Evolutionary conservation across 805 yeast genomes (phyloP), one percentile per base, ranked within the genome.

Genomic region (Spathaspora boniae): DNA sequence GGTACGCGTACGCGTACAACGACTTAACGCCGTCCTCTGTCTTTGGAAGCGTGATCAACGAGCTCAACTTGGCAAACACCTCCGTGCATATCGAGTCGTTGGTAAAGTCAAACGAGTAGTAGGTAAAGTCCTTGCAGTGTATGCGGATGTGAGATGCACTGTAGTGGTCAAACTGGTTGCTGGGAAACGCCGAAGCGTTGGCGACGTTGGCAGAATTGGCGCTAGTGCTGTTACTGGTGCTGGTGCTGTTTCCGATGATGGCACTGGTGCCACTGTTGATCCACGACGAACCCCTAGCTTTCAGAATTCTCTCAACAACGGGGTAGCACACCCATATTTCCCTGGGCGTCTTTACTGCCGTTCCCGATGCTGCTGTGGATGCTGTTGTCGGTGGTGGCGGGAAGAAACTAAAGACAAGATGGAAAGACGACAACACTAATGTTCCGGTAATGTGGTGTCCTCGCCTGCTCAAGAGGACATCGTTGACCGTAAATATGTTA

Each of bases 241-340:
- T 23, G 36, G 15, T n/a, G 16, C 23, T 14, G 16, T n/a, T n/a
- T n/a, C n/a, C n/a, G n/a, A n/a, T 38, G 18, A 14, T 16, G 5
- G 20, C 23, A 22, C n/a, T 44, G 9, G 33, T 38, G 16, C 37
- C 43, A 15, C 37, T 45, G 9, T 42, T 46, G n/a, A 54, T 36
- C 58, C 64, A 49, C 44, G 79, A 63, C 36, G 82, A 56, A 43
- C 89, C 79, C 43, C 74, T 57, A 42, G 74, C 63, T 54, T 76
- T 71, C 46, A 73, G 74, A 1, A 82, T 77, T 31, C 68, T 68
- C 31, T 77, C 81, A 21, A 89, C 79, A 43, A 88, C 76, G 1
- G 97, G 96, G 57, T 87, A 91, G 40, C 95, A 83, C 20, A 87
- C 72, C 98, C 98, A 93, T 20, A 86, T 75, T 56, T 93, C 98